Conservation (phyloP, 2,329 filamentous ascomycete species). For the Botrytis porri region DNA sequence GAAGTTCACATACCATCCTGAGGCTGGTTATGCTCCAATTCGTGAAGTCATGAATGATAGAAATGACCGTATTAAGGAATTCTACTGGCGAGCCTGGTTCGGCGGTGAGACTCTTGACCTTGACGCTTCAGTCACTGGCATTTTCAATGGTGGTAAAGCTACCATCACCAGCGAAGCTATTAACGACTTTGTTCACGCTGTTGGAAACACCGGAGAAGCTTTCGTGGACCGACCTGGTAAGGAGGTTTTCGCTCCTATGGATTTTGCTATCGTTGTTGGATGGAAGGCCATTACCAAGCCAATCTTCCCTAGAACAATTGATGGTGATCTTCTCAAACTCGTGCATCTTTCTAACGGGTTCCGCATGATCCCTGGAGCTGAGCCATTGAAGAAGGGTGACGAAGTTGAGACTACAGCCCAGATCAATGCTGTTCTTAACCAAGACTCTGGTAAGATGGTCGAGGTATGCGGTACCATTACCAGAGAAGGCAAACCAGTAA, state of each 20-base stretch:
- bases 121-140: constrained; percentile 77
- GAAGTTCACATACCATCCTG: constrained; percentile 89
- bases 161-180: constrained; percentile 89
- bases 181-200: constrained; percentile 98
- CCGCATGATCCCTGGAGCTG: constrained; percentile 94
- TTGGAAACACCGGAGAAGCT: constrained; percentile 95
- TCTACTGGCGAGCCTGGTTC: constrained; percentile 98
- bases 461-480: constrained; percentile 98
- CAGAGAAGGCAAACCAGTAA: constrained; percentile 78
- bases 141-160: constrained; percentile 84
- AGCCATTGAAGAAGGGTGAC: constrained; percentile 94
- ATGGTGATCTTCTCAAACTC: constrained; percentile 92
- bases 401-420: constrained; percentile 88
- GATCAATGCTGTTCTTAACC: constrained; percentile 97
- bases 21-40: constrained; percentile 96
- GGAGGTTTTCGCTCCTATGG: constrained; percentile 93
- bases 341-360: constrained; percentile 97
- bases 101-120: constrained; percentile 81
- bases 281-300: constrained; percentile 99
- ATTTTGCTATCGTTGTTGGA: constrained; percentile 95
- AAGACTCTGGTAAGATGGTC: constrained; percentile 98
- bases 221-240: constrained; percentile 96
- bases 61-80: constrained; percentile 98
- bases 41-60: constrained; percentile 93
- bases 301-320: constrained; percentile 94